Base-by-base conservation (phyloP, 495 filamentous ascomycete genomes). In the Penicillium flavigenum region DNA sequence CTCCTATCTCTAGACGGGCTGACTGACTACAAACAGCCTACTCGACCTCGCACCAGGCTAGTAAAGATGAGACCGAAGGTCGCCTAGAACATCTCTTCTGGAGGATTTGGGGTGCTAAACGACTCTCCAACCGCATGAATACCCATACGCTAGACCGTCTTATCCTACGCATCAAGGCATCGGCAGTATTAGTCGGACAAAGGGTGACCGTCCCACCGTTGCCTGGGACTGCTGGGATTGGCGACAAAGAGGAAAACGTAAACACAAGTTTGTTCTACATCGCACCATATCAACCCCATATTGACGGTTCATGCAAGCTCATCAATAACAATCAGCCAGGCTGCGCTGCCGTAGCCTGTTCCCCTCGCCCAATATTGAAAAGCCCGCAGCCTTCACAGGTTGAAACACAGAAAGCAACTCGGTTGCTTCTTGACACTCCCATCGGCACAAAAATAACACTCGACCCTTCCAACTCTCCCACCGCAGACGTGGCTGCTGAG, bases 21-120 rank as follows among this genome's bases (percentile, higher is more conserved):
- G 24, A 24, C 53, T 56, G 41, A 57, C 26, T 4, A 47, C 27
- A 26, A n/a, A 12, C 47, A 83, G 80, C 74, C 4, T 82, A 78
- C 56, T 66, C 63, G 47, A 68, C 70, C 8, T 76, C 61, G 59
- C 70, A 24, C 54, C 68, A 36, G 65, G 71, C 38, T 62, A 80
- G 48, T 58, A 70, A 59, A 20, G 68, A 72, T 43, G 70, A 77
- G 24, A 65, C 68, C 5, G 79, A 79, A 16, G 56, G 60, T 51
- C 64, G 81, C 58, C 64, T 84, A 16, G 78, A 81, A 54, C 79
- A 81, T 57, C 69, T 82, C 47, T 82, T 83, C 59, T 82, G 80
- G 81, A 68, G 80, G 41, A 77, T 83, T 36, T 80, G 75, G 76
- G 63, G 75, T 48, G 78, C 63, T 19, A 51, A 69, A 8, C 53